phyloP scores from a whole-genome alignment of 768 basidiomycete species.

The Coprinopsis marcescibilis region DNA sequence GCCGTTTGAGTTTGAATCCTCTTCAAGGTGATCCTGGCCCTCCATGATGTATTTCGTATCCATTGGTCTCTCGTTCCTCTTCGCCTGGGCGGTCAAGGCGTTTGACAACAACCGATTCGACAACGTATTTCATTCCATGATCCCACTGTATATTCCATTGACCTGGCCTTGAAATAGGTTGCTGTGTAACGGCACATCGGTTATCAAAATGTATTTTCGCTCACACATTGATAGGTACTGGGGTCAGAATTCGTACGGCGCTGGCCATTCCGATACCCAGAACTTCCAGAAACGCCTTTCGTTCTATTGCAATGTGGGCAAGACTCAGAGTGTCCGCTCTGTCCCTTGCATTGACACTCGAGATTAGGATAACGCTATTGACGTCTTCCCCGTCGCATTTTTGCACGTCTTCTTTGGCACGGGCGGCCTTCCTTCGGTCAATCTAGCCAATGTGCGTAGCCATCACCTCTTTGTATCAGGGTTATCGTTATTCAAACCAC shows the following conservation, averaged over 20 bases:
- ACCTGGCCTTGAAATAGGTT: slow-evolving; percentile 30
- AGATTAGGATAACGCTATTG: slow-evolving; percentile 55
- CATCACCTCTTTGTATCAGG: too few relatives aligned
- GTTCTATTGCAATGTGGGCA: slow-evolving; percentile 55
- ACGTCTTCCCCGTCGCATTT: slow-evolving; percentile 69
- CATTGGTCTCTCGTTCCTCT: slow-evolving; percentile 3
- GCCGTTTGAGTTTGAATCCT: too few relatives aligned
- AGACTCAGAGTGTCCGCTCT: neutral
- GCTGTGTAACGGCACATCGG: slow-evolving; percentile 36
- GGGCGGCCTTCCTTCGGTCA: slow-evolving; percentile 56
- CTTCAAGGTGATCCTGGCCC: slow-evolving; percentile 8
- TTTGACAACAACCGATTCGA: slow-evolving; percentile 58
- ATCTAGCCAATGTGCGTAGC: slow-evolving; percentile 57
- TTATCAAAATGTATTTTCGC: neutral
- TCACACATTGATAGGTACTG: slow-evolving; percentile 43
- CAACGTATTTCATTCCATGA: slow-evolving; percentile 43
- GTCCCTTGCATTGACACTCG: slow-evolving; percentile 6
- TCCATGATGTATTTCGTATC: neutral
- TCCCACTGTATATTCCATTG: neutral
- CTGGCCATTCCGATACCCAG: slow-evolving; percentile 41
- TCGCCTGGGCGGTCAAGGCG: slow-evolving; percentile 21
- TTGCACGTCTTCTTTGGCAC: slow-evolving; percentile 59
- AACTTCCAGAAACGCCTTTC: slow-evolving; percentile 58
- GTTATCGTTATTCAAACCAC: neutral
- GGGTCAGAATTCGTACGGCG: slow-evolving; percentile 75